Conservation (phyloP, 208 protist genomes). For the Acanthamoeba healyi region DNA sequence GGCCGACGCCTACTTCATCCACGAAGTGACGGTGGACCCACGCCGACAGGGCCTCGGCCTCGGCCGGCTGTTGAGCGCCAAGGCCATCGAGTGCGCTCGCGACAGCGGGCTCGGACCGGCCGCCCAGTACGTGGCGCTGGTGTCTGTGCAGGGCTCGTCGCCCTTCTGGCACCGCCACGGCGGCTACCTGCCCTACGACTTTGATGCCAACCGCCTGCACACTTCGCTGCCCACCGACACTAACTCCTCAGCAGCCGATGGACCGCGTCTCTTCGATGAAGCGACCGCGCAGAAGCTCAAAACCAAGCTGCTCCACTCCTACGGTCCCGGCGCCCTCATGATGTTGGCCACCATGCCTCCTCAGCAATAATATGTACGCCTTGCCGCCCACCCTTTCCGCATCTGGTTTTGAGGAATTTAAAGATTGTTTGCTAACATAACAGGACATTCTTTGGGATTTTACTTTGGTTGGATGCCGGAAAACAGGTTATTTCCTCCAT, state of each 20-base stretch:
- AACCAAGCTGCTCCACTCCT: neutral
- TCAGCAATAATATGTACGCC: neutral
- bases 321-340: slow-evolving; percentile 13
- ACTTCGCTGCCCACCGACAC: neutral
- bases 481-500: neutral
- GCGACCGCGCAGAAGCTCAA: neutral
- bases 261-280: neutral
- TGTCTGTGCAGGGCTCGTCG: slow-evolving; percentile 28
- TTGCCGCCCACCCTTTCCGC: neutral
- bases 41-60: neutral
- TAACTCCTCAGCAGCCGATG: neutral
- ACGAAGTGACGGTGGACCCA: slow-evolving; percentile 19
- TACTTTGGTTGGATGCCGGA: too few species aligned
- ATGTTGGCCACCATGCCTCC: neutral
- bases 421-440: neutral
- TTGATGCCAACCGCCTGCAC: slow-evolving; percentile 1
- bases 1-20: slow-evolving; percentile 10
- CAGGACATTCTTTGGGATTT: too few species aligned
- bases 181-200: slow-evolving; percentile 33
- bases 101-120: neutral
- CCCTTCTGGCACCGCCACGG: neutral
- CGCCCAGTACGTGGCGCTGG: neutral
- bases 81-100: neutral
- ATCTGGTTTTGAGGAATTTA: neutral
- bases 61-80: neutral